Base-by-base conservation (phyloP, 371 early-diverging fungal genomes). In the Sporodiniella umbellata region DNA sequence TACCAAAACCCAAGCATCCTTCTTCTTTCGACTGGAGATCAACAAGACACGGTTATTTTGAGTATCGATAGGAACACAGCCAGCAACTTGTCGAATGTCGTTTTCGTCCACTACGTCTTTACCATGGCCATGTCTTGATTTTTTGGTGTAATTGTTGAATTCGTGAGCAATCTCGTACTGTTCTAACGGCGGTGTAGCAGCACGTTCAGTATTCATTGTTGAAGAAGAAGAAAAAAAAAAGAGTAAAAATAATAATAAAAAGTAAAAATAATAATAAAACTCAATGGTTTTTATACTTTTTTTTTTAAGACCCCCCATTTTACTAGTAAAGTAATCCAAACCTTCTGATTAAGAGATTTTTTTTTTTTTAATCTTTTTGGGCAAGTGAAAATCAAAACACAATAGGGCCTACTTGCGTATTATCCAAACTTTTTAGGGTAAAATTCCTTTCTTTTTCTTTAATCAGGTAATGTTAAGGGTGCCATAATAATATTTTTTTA, bases 31-130 rank as follows among this genome's bases (percentile, higher is more conserved):
- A 39, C 75, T 72, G 19, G 72, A 57, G 7, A 80, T 73, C 35
- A 80, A 53, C 15, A 80, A 39, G n/a, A 80, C 59, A 28, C 73
- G 62, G 15, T 60, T 61, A n/a, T 64, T 67, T 12, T 51, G 42
- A 14, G 44, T 54, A 43, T 80, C 75, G 18, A 78, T 40, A 2
- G 81, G 79, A 5, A 80, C 62, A 47, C 81, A 80, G n/a, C 81
- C 81, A 40, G 79, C 79, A 8, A 80, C 73, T 53, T 72, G 69
- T 21, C 72, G 53, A 42, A 61, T 49, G 10, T 60, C 48, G n/a
- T 60, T 58, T 23, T 57, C 55, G 25, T 64, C 63, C 24, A 59
- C 55, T 4, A 62, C 61, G 39, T 72, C 70, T 33, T 68, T 52
- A 15, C 61, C 55, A 28, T 28, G 30, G 10, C 30, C 30, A 28